These are phyloP conservation scores for Chalciporus pseudorubinellus DNA, from an alignment of 768 basidiomycete species.

Conservation along the genomic window DNA sequence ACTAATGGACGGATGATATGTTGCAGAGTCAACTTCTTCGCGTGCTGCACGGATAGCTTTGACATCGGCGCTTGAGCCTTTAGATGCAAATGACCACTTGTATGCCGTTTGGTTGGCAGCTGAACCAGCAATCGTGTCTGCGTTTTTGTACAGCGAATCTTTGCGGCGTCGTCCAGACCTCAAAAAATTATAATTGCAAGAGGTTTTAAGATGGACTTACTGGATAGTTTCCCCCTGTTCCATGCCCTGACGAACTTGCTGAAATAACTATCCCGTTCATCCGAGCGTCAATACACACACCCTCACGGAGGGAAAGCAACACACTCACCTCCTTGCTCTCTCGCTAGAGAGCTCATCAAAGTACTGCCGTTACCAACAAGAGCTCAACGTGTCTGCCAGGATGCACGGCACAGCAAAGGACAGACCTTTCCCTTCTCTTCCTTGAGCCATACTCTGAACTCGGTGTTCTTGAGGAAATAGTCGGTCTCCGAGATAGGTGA, in stretches of 20 bases:
- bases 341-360: slow-evolving; percentile 85
- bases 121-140: slow-evolving; percentile 51
- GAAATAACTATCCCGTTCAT: slow-evolving; percentile 63
- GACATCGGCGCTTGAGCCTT: slow-evolving; percentile 55
- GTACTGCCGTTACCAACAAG: slow-evolving; percentile 50
- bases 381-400: slow-evolving; percentile 1
- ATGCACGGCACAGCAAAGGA: not conserved
- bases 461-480: slow-evolving; percentile 85
- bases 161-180: not conserved
- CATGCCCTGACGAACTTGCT: slow-evolving; percentile 91
- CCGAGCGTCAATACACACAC: slow-evolving; percentile 17
- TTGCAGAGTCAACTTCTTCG: slow-evolving; percentile 52
- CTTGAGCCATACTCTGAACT: slow-evolving; percentile 86
- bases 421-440: slow-evolving; percentile 61
- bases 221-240: slow-evolving; percentile 74
- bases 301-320: slow-evolving; percentile 24
- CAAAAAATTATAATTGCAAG: not conserved
- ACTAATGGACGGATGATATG: slow-evolving; percentile 29
- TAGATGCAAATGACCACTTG: slow-evolving; percentile 85
- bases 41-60: slow-evolving; percentile 58
- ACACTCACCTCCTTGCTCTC: slow-evolving; percentile 66
- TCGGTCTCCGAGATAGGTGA: slow-evolving; percentile 76
- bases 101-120: slow-evolving; percentile 76
- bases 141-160: slow-evolving; percentile 61
- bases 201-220: slow-evolving; percentile 34